Evolutionary conservation across 2,329 filamentous ascomycete species (phyloP), one percentile per base, ranked within the genome.

Genomic region (Trichoderma harzianum): DNA sequence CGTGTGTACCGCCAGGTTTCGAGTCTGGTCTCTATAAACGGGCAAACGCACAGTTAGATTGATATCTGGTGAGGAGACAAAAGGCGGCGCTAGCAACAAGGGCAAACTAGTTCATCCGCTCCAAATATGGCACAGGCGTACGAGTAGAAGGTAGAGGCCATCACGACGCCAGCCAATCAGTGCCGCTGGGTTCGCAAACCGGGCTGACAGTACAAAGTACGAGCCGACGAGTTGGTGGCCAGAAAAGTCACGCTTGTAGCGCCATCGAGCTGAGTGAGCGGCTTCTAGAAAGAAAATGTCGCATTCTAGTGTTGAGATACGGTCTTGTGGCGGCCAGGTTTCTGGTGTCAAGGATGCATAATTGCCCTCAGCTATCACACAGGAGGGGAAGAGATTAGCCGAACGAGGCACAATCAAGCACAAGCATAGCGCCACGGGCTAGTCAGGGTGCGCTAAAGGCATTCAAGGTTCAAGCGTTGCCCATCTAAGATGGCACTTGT

Each of bases 271-370:
- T 51, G 70, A 43, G 30, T 47, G 32, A 43, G 11, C 36, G 39
- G 28, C 39, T 72, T 72, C 70, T 69, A 69, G 70, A 72, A 71
- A 43, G 18, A 57, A 69, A 72, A 63, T 69, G 12, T 72, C 70
- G 70, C 70, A 72, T 72, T 72, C 64, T 72, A 72, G 70, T 66
- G 64, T 43, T 47, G 47, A 18, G 18, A 12, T 47, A 32, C 21
- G 32, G 39, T 21, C 11, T 60, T 57, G 64, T 39, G 63, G 70
- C 24, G 70, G 55, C 28, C 51, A 57, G 51, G 3, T 39, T 30
- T 21, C 16, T 47, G 34, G 62, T 34, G 21, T 47, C 47, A 43
- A 16, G 64, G 51, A 32, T 32, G 69, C 53, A 24, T 36, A 34
- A 55, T 11, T 43, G 67, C 39, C 39, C 30, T 63, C 58, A 39